Conservation (phyloP, 1,284 basidiomycete species). For the Ganoderma sinense region DNA sequence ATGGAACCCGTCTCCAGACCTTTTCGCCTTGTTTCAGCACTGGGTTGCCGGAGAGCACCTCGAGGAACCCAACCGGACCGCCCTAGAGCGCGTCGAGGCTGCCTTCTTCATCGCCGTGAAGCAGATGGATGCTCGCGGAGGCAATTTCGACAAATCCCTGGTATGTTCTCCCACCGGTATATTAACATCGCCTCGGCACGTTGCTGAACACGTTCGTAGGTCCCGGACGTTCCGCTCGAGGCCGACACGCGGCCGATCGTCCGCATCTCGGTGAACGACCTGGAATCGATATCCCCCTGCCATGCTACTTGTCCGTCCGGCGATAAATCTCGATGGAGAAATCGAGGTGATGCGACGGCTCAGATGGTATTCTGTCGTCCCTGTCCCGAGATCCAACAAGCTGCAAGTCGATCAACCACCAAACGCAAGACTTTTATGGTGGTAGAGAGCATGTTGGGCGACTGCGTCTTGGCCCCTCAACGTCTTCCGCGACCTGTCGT, state of each 20-base stretch:
- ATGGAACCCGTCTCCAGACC: not conserved
- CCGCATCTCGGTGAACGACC: not conserved
- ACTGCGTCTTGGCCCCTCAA: not conserved
- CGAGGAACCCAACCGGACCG: not conserved
- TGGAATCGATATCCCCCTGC: too few species aligned
- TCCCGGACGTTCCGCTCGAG: not conserved
- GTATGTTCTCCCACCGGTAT: not conserved
- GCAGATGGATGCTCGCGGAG: not conserved
- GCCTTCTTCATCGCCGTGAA: not conserved
- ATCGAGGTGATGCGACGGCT: not conserved
- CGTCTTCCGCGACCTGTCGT: not conserved
- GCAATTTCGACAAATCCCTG: not conserved
- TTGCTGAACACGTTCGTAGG: not conserved
- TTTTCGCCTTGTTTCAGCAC: not conserved
- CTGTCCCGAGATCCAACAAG: not conserved
- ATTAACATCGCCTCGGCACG: not conserved
- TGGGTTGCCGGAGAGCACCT: not conserved
- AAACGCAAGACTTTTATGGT: not conserved
- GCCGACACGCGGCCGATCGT: not conserved
- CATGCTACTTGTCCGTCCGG: too few species aligned
- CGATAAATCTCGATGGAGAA: too few species aligned
- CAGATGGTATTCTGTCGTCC: not conserved
- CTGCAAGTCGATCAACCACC: not conserved
- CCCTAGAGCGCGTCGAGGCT: constrained; percentile 6
- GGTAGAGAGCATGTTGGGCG: not conserved